These are phyloP conservation scores for Lithospermum erythrorhizon DNA, from an alignment of 257 asterid genomes.

Conservation along the genomic window DNA sequence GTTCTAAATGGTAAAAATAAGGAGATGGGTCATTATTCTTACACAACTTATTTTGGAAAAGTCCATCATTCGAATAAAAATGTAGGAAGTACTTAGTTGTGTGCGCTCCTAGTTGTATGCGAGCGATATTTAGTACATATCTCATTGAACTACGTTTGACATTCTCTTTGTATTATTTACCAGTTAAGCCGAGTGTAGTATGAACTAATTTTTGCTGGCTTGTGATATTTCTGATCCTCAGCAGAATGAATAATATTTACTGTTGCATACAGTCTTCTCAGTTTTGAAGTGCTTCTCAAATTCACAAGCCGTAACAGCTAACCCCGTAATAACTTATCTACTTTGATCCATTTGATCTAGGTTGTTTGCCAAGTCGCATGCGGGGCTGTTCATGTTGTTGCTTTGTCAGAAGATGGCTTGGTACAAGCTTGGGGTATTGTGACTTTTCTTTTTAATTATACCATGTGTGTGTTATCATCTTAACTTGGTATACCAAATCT, in stretches of 20 bases:
- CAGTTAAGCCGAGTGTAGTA: not conserved
- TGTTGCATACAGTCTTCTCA: no score
- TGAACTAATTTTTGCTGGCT: not conserved
- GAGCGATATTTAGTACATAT: no score
- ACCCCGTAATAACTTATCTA: not conserved
- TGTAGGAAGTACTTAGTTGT: not conserved
- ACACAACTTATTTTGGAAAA: no score
- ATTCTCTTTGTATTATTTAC: not conserved
- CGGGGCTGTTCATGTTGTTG: constrained; percentile 93
- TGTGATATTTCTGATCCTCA: not conserved
- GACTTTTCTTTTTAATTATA: not conserved
- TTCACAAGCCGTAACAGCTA: not conserved
- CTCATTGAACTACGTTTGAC: not conserved
- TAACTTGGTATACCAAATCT: not conserved
- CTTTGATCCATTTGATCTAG: constrained; percentile 28
- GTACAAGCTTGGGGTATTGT: constrained; percentile 89
- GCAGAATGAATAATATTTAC: not conserved
- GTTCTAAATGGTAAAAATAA: no score
- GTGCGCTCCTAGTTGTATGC: not conserved
- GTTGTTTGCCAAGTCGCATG: constrained; percentile 83
- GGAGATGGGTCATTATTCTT: no score
- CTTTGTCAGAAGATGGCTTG: constrained; percentile 83
- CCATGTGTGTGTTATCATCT: not conserved
- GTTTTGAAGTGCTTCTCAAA: not conserved
- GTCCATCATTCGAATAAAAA: not conserved